Conservation (phyloP, 2,329 filamentous ascomycete species). For the Neospermospora avenae region DNA sequence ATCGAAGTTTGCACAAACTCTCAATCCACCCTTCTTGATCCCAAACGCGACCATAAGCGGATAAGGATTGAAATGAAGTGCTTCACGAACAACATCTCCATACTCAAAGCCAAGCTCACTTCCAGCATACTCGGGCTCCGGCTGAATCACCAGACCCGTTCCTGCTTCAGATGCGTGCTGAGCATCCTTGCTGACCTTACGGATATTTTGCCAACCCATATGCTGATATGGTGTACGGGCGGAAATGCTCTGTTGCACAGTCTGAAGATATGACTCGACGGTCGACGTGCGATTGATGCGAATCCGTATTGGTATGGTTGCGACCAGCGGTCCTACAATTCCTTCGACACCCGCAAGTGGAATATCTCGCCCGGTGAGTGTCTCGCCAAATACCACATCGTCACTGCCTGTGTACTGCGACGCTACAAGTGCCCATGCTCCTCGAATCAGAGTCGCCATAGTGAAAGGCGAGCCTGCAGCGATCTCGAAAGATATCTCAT, state of each 20-base stretch:
- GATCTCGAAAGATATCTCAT: constrained; percentile 32
- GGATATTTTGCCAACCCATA: constrained; percentile 29
- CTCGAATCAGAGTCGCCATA: constrained; percentile 26
- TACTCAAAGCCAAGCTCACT: constrained; percentile 38
- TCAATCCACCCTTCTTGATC: constrained; percentile 41
- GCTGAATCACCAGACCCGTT: constrained; percentile 26
- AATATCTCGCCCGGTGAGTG: constrained; percentile 42
- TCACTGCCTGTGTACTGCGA: constrained; percentile 38
- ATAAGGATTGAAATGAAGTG: constrained; percentile 45
- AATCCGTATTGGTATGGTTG: constrained; percentile 41
- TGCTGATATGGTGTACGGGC: constrained; percentile 42
- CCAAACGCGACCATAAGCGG: constrained; percentile 47
- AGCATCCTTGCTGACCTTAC: constrained; percentile 25
- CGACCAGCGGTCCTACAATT: constrained; percentile 44
- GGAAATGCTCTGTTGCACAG: constrained; percentile 45
- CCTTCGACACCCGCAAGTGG: constrained; percentile 40
- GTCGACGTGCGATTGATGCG: constrained; percentile 31
- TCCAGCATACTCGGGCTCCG: constrained; percentile 35
- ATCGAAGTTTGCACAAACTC: constrained; percentile 44
- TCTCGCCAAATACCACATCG: constrained; percentile 44
- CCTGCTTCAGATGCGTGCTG: constrained; percentile 23
- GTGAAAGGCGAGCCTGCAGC: constrained; percentile 17
- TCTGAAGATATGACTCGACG: constrained; percentile 41
- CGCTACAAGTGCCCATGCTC: constrained; percentile 42
- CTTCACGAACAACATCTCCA: constrained; percentile 34